Evolutionary conservation across 2,329 filamentous ascomycete genomes (phyloP), one percentile per base, ranked within the genome.

Genomic region (Fusarium xylarioides): DNA sequence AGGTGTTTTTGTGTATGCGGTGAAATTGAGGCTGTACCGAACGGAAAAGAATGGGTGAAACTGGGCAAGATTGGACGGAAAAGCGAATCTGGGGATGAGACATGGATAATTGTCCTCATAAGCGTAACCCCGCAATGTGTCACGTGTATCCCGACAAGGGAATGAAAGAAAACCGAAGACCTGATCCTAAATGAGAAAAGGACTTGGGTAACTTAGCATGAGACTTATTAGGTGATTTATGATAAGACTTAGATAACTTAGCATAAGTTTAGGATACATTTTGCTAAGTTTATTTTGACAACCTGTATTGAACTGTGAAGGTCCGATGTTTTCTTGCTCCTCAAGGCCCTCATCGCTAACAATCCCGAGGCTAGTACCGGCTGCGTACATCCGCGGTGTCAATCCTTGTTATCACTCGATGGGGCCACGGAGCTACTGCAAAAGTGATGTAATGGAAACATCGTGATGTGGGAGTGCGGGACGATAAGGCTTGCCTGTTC

Each of bases 31-130:
- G 49, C 66, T 32, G 43, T 47, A 40, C 9, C 11, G 18, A 37
- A 14, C 66, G 66, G 66, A 69, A 70, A 69, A 69, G 65, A 53
- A 16, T 37, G 16, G 37, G 7, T 49, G 38, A 26, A 53, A 44
- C 30, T 69, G 26, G 30, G 18, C 4, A n/a, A 46, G n/a, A 12
- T 21, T 35, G 14, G 28, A 46, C 66, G 66, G 66, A 69, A 69
- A 69, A 69, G 66, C 46, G 26, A 68, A 14, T 70, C 40, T 18
- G 52, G 46, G 65, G 44, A 50, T 26, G 37, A 44, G 52, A 52
- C 57, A 57, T 70, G 52, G 66, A 70, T 69, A 49, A 54, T 63
- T 34, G 38, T 34, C 11, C 37, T 35, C 35, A 23, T 26, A 12
- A 19, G 37, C 11, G 11, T 5, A 34, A 65, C 66, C 66, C 66